phyloP scores from a whole-genome alignment of 1,284 basidiomycete species.

The Tetrapyrgos nigripes region DNA sequence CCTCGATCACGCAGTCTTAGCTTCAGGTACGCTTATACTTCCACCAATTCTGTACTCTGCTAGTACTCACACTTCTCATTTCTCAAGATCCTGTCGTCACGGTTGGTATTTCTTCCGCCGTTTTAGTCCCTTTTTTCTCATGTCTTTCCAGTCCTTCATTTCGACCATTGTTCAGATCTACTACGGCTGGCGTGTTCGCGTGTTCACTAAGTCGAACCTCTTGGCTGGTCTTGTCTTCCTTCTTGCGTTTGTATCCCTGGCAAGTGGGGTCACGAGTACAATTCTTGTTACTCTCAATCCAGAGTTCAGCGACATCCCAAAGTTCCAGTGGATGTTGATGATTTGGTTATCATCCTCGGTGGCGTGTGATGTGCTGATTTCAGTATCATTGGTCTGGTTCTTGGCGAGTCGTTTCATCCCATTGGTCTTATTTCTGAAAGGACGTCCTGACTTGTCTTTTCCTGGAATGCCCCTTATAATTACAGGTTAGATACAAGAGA shows the following conservation, averaged over 20 bases:
- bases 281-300: not conserved
- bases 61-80: not conserved
- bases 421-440: no score
- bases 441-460: no score
- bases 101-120: not conserved
- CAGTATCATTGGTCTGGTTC: slow-evolving; percentile 9
- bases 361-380: slow-evolving; percentile 2
- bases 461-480: not conserved
- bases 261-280: slow-evolving; percentile 6
- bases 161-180: slow-evolving; percentile 9
- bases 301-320: not conserved
- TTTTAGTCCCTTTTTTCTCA: not conserved
- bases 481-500: not conserved
- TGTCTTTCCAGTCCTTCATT: slow-evolving; percentile 1
- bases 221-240: not conserved
- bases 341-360: slow-evolving; percentile 6
- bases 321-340: not conserved
- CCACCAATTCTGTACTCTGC: not conserved
- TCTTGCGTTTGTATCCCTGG: not conserved
- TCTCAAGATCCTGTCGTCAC: slow-evolving; percentile 7
- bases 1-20: not conserved
- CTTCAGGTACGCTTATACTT: not conserved
- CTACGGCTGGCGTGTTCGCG: slow-evolving; percentile 1
- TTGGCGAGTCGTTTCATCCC: slow-evolving; percentile 4
- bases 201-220: slow-evolving; percentile 6